Percentiles rank a stretch among this genome's conserved stretches.
These are phyloP conservation scores for Fusarium irregulare DNA, from an alignment of 2,329 filamentous ascomycete genomes.

Conservation along the genomic window DNA sequence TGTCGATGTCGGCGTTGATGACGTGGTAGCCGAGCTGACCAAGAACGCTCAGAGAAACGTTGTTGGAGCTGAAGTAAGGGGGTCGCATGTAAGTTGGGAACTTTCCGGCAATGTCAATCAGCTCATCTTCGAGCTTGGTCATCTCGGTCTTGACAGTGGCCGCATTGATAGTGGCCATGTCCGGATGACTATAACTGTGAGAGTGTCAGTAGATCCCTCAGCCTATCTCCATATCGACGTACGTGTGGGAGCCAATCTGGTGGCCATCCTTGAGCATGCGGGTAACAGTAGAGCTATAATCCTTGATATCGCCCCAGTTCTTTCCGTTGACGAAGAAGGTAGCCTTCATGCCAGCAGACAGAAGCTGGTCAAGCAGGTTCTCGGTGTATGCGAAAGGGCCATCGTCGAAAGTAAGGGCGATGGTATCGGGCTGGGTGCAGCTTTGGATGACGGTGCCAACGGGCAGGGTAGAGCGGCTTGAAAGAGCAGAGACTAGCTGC, in stretches of 20 bases:
- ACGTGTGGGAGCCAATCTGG: background rate
- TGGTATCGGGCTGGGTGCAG: background rate
- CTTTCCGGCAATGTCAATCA: background rate
- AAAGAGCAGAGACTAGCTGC: background rate
- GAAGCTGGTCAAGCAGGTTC: conserved; percentile 48
- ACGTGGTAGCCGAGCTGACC: background rate
- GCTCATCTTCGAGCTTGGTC: background rate
- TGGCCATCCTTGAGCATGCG: background rate
- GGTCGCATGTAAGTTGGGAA: background rate
- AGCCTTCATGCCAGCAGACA: conserved; percentile 41
- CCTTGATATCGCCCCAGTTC: conserved; percentile 31
- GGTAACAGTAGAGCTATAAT: background rate
- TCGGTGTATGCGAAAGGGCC: conserved; percentile 46
- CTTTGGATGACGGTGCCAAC: background rate
- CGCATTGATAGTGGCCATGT: background rate
- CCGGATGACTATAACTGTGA: background rate
- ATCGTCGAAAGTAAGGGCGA: background rate
- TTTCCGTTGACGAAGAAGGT: conserved; percentile 45
- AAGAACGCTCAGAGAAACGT: background rate
- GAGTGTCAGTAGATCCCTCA: background rate
- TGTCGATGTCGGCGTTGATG: background rate
- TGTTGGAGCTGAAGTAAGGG: background rate
- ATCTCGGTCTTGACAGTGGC: background rate
- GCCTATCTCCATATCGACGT: background rate
- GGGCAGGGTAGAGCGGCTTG: background rate